A percentile compares a stretch with the other conserved stretches of the same genome.
Evolutionary conservation across 2,329 filamentous ascomycete species (phyloP).

Genomic region (Aureobasidium sp.): DNA sequence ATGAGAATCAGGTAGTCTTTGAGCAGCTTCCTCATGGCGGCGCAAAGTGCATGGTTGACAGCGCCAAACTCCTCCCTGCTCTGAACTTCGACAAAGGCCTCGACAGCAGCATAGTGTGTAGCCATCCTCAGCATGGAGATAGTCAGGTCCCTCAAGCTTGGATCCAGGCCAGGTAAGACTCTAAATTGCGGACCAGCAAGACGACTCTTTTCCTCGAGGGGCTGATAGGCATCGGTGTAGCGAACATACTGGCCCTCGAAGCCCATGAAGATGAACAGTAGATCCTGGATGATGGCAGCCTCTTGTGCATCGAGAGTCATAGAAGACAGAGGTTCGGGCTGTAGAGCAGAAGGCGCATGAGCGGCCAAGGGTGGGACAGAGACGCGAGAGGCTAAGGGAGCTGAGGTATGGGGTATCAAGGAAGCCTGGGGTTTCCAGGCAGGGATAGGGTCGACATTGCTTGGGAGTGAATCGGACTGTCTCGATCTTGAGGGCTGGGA

Average conservation of each 20-base stretch:
- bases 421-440: conserved; percentile 73
- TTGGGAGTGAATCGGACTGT: neutral
- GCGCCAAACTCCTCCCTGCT: conserved; percentile 87
- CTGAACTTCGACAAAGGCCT: conserved; percentile 89
- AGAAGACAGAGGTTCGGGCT: conserved; percentile 58
- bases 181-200: conserved; percentile 74
- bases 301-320: conserved; percentile 77
- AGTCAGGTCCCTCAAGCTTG: conserved; percentile 80
- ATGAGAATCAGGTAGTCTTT: conserved; percentile 92
- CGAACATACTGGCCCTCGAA: conserved; percentile 97
- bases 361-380: conserved; percentile 56
- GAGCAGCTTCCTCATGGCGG: conserved; percentile 81
- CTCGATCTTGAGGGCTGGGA: neutral
- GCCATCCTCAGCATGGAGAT: conserved; percentile 88
- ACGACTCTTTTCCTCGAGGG: conserved; percentile 75
- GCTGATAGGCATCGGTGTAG: conserved; percentile 74
- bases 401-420: conserved; percentile 59
- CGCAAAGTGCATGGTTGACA: conserved; percentile 92
- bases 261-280: conserved; percentile 95
- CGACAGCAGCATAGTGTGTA: conserved; percentile 82
- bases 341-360: conserved; percentile 58
- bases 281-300: conserved; percentile 75
- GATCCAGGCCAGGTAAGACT: conserved; percentile 75
- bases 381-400: conserved; percentile 63
- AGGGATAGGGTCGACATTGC: neutral